Percentiles rank a stretch among this genome's conserved stretches.
These are phyloP conservation scores for Nigrospora osmanthi DNA, from an alignment of 2,329 filamentous ascomycete genomes.

Conservation along the genomic window DNA sequence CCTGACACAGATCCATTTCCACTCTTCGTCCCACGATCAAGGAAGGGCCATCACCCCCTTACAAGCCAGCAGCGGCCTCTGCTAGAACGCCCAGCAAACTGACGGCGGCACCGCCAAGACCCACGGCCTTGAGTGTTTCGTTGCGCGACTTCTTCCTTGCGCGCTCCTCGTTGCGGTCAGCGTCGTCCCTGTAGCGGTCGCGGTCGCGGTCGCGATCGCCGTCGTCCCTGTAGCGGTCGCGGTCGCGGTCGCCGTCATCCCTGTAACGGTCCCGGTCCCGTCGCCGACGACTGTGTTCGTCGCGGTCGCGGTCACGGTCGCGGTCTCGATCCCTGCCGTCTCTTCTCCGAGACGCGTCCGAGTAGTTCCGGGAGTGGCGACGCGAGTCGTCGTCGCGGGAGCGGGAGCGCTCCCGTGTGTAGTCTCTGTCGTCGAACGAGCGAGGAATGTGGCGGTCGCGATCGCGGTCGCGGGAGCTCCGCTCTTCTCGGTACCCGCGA, in stretches of 20 bases:
- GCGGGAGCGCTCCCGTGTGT: conserved; percentile 1
- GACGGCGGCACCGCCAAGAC: conserved; percentile 53
- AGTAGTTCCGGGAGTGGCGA: no score
- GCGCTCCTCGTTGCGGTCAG: conserved; percentile 23
- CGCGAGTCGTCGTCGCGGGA: no score
- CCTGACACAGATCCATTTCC: no score
- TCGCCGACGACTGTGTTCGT: not conserved
- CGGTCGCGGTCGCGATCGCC: conserved; percentile 31
- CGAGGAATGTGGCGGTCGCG: conserved; percentile 15
- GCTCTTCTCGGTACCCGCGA: conserved; percentile 11
- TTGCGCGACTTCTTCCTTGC: conserved; percentile 39
- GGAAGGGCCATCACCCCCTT: not conserved
- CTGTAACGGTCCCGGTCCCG: conserved; percentile 25
- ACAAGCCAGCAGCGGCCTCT: conserved; percentile 37
- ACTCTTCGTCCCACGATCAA: no score
- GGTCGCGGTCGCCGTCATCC: conserved; percentile 32
- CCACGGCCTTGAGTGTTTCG: conserved; percentile 48
- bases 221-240: conserved; percentile 36
- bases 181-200: conserved; percentile 21
- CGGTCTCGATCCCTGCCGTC: conserved; percentile 11
- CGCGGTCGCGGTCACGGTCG: conserved; percentile 6
- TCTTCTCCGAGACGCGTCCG: conserved; percentile 8
- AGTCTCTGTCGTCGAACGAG: conserved; percentile 9
- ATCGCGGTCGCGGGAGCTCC: conserved; percentile 10
- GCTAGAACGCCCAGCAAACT: conserved; percentile 50